Percentiles rank a stretch among this genome's conserved stretches.
Evolutionary conservation across 208 protist genomes (phyloP).

Genomic region (Trypanosoma mega): DNA sequence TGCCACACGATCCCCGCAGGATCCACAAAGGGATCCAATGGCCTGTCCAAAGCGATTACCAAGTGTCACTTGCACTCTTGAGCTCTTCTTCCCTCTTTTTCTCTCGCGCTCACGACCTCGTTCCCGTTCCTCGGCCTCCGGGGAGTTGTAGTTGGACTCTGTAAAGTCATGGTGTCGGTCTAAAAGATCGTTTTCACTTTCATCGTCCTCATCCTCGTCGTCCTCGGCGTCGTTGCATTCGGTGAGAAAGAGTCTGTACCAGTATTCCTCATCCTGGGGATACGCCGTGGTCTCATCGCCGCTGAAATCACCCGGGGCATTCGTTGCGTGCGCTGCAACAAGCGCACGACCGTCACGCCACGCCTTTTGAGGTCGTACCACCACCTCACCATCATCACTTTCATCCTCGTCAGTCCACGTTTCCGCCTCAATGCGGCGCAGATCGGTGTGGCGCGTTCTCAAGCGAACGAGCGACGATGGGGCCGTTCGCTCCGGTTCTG

Average conservation of each 20-base stretch:
- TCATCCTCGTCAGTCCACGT: constrained; percentile 12
- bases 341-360: constrained; percentile 7
- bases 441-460: constrained; percentile 3
- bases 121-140: too few relatives aligned
- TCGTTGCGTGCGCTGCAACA: not conserved
- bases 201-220: not conserved
- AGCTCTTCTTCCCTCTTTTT: not conserved
- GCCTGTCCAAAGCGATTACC: constrained; percentile 19
- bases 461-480: constrained; percentile 11
- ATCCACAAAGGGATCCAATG: constrained; percentile 14
- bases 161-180: not conserved
- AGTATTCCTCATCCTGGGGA: constrained; percentile 24
- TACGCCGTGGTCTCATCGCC: constrained; percentile 22
- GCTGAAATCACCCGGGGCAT: constrained; percentile 22
- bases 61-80: constrained; percentile 10
- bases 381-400: not conserved
- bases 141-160: not conserved
- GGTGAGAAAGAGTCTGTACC: constrained; percentile 21
- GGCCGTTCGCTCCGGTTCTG: constrained; percentile 13
- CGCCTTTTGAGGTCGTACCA: not conserved
- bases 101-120: too few relatives aligned
- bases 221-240: not conserved
- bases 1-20: constrained; percentile 11
- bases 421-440: constrained; percentile 20
- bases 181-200: not conserved